These are phyloP conservation scores for Cercospora zeina DNA, from an alignment of 2,329 filamentous ascomycete genomes.

Conservation along the genomic window DNA sequence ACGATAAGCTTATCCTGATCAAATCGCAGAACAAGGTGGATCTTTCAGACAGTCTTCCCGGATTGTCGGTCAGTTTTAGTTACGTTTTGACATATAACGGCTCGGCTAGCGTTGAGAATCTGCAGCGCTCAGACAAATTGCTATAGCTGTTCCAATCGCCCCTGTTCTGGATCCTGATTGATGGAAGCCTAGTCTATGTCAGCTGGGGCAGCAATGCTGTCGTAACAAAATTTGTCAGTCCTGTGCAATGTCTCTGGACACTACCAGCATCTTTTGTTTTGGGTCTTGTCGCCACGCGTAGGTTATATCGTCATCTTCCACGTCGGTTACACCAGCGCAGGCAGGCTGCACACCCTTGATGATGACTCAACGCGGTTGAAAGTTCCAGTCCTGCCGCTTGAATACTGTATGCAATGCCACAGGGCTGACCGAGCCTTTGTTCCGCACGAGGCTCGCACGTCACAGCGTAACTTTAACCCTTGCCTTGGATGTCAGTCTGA, in stretches of 20 bases:
- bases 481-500: too few relatives aligned
- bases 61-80: not conserved
- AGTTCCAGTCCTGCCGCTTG: not conserved
- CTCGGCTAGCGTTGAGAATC: not conserved
- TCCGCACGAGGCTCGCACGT: not conserved
- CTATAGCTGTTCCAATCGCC: not conserved
- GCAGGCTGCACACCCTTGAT: not conserved
- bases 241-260: constrained; percentile 4
- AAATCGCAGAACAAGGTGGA: not conserved
- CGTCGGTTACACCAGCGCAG: not conserved
- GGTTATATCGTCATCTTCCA: constrained; percentile 9
- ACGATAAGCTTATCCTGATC: not conserved
- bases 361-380: not conserved
- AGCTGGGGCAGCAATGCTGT: not conserved
- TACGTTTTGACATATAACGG: not conserved
- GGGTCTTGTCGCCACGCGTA: not conserved
- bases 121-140: not conserved
- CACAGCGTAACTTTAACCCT: too few relatives aligned
- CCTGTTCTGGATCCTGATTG: not conserved
- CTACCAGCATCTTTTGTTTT: not conserved
- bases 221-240: not conserved
- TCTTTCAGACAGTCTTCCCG: not conserved
- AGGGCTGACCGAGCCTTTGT: constrained; percentile 1
- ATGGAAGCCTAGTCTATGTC: not conserved
- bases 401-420: constrained; percentile 3